A percentile compares a stretch with the other conserved stretches of the same genome.
Evolutionary conservation across 495 filamentous ascomycete genomes (phyloP).

Genomic region (Aspergillus sparsus): DNA sequence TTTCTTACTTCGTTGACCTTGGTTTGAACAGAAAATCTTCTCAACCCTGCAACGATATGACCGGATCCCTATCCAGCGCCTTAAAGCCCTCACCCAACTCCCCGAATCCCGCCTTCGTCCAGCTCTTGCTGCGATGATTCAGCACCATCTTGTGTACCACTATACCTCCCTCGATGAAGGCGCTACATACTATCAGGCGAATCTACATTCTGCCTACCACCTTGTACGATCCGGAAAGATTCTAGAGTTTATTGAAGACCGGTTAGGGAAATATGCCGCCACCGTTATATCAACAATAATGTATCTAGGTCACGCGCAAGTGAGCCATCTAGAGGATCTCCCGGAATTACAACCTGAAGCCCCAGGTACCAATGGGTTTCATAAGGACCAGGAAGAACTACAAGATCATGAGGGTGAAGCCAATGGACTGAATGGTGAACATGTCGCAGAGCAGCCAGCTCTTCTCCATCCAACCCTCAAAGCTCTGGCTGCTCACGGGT

Average conservation of each 20-base stretch:
- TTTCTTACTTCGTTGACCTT: not conserved
- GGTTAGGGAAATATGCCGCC: conserved; percentile 68
- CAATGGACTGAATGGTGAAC: conserved; percentile 29
- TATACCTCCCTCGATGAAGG: conserved; percentile 62
- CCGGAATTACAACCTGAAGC: conserved; percentile 34
- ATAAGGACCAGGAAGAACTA: conserved; percentile 33
- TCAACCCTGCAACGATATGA: conserved; percentile 74
- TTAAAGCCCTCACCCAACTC: conserved; percentile 68
- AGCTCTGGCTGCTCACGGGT: conserved; percentile 48
- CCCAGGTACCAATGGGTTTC: conserved; percentile 34
- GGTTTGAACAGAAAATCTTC: conserved; percentile 65
- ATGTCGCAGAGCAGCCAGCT: conserved; percentile 26
- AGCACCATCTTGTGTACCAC: conserved; percentile 83
- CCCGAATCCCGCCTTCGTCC: conserved; percentile 68
- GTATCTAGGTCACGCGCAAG: conserved; percentile 71
- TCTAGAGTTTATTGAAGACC: conserved; percentile 67
- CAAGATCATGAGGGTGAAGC: conserved; percentile 18
- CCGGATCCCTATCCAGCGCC: conserved; percentile 65
- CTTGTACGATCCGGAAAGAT: conserved; percentile 80
- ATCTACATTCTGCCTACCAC: conserved; percentile 71
- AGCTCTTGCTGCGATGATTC: conserved; percentile 79
- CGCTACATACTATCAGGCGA: conserved; percentile 76
- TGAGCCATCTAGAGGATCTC: conserved; percentile 63
- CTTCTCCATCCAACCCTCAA: conserved; percentile 49
- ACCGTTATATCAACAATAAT: conserved; percentile 73